These are phyloP conservation scores for Starmerella vaccinii DNA, from an alignment of 805 yeast genomes.

Conservation along the genomic window DNA sequence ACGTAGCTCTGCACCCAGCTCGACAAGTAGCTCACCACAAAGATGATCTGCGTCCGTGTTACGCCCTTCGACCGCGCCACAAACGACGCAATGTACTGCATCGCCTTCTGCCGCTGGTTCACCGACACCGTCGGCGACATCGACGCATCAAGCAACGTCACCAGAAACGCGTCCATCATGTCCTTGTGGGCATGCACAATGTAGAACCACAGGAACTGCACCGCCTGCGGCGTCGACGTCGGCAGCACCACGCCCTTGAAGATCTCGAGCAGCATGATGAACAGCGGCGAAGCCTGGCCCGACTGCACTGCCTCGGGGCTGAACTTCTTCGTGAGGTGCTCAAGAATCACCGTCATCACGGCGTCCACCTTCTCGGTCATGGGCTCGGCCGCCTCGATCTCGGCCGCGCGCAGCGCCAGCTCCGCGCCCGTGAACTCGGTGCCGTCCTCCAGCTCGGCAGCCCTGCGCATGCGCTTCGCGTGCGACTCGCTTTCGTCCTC, in stretches of 20 bases:
- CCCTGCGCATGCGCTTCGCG: not conserved
- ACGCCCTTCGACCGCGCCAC: conserved; percentile 76
- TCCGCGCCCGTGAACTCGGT: conserved; percentile 30
- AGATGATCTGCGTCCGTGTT: conserved; percentile 60
- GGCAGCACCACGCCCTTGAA: conserved; percentile 79
- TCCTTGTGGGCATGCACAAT: conserved; percentile 73
- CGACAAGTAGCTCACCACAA: conserved; percentile 70
- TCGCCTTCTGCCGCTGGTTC: conserved; percentile 73
- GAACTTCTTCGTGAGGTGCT: conserved; percentile 41
- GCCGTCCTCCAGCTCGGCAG: conserved; percentile 22
- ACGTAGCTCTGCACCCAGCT: conserved; percentile 79
- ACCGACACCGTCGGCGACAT: conserved; percentile 57
- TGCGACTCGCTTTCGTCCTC: conserved; percentile 21
- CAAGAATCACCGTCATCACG: conserved; percentile 49
- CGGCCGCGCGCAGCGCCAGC: conserved; percentile 35
- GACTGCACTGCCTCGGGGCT: conserved; percentile 42
- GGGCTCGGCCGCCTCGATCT: conserved; percentile 31
- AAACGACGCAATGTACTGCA: conserved; percentile 85
- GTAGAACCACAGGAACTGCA: conserved; percentile 75
- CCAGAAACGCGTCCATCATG: conserved; percentile 74
- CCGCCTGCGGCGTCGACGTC: conserved; percentile 81
- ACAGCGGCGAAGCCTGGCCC: conserved; percentile 58
- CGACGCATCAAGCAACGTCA: conserved; percentile 70
- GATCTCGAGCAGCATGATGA: conserved; percentile 61
- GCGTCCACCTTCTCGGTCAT: conserved; percentile 64